A percentile compares a stretch with the other conserved stretches of the same genome.
These are phyloP conservation scores for Eremothecium coryli DNA, from an alignment of 1,139 yeast species.

Conservation along the genomic window DNA sequence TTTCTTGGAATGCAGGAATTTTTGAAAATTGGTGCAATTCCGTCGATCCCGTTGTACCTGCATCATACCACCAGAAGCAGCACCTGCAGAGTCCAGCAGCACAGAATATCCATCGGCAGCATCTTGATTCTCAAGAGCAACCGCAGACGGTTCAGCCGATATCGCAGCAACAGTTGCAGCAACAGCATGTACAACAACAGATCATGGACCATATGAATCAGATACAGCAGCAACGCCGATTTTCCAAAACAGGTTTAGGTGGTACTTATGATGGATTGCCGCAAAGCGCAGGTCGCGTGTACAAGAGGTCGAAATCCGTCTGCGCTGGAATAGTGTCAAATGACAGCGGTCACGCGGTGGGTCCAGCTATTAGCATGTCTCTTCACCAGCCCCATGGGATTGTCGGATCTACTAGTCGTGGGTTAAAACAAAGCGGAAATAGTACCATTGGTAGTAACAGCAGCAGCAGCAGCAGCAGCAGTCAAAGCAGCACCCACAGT, in stretches of 20 bases:
- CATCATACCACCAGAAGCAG: conserved; percentile 1
- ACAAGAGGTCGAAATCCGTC: conserved; percentile 3
- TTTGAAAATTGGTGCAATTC: conserved; percentile 4
- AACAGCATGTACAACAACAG: background rate
- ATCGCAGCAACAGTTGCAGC: background rate
- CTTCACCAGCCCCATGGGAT: background rate
- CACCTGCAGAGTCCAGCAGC: background rate
- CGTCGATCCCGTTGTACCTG: conserved; percentile 2
- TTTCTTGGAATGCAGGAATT: conserved; percentile 4
- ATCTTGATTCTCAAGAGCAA: background rate
- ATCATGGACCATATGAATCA: background rate
- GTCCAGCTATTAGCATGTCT: conserved; percentile 1
- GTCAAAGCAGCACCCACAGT: background rate
- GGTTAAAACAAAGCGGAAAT: background rate
- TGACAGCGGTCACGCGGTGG: background rate
- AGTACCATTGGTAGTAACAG: background rate
- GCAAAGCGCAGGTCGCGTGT: conserved; percentile 1
- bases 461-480: background rate
- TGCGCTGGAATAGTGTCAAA: conserved; percentile 1
- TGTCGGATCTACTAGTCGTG: conserved; percentile 1
- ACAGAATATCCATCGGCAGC: background rate
- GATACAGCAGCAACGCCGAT: background rate
- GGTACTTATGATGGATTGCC: background rate
- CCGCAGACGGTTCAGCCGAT: background rate
- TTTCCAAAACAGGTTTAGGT: background rate